Percentiles rank a stretch among this genome's conserved stretches.
Conservation (phyloP, 495 filamentous ascomycete genomes). For the Opeltia flavorubescens region DNA sequence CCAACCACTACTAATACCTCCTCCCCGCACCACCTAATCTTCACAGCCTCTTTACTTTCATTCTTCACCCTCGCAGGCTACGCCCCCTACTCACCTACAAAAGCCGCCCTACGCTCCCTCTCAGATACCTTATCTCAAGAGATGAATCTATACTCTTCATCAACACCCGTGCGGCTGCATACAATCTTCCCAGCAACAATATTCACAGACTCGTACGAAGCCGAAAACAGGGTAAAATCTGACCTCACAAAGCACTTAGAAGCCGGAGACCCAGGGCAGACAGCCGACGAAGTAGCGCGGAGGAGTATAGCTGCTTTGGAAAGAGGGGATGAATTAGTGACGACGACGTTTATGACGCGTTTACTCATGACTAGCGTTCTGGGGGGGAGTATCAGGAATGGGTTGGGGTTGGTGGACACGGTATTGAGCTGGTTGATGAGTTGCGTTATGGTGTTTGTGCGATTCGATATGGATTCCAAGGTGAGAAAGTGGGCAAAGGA, state of each 20-base stretch:
- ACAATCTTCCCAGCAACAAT: constrained; percentile 80
- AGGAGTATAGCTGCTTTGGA: no score
- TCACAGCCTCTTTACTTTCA: constrained; percentile 66
- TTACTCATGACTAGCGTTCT: no score
- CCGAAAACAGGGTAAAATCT: constrained; percentile 71
- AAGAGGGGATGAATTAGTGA: no score
- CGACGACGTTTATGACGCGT: no score
- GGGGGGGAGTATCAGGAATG: no score
- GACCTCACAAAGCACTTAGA: constrained; percentile 69
- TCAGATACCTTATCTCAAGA: constrained; percentile 75
- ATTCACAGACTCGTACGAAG: constrained; percentile 54
- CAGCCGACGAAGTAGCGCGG: no score
- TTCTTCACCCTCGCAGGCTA: constrained; percentile 76
- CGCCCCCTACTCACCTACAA: constrained; percentile 67
- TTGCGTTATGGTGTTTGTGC: no score
- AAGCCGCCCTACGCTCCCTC: constrained; percentile 71
- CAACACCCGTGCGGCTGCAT: constrained; percentile 55
- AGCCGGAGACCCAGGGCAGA: no score
- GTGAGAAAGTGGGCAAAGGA: no score
- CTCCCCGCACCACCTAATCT: constrained; percentile 65
- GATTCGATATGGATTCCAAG: no score
- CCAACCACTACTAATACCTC: constrained; percentile 13
- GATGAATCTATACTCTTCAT: constrained; percentile 59
- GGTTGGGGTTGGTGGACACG: no score
- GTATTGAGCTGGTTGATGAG: no score